phyloP scores from a whole-genome alignment of 805 yeast species.

The Starmera pachycereana region DNA sequence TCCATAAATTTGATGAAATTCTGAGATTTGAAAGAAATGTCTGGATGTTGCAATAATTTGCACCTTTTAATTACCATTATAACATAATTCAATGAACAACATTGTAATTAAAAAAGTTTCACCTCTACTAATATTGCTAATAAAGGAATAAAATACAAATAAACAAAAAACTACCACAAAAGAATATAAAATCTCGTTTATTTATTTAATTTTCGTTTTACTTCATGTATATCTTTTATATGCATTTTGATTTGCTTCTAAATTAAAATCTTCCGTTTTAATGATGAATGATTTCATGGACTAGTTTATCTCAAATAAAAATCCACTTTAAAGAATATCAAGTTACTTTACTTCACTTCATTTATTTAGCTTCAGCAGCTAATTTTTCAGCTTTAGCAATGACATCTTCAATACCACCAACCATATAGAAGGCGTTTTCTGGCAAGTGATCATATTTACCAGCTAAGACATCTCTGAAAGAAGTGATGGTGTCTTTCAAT shows the following conservation, averaged over 20 bases:
- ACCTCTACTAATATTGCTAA: too few relatives aligned
- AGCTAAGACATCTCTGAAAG: slow-evolving; percentile 94
- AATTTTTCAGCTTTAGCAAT: slow-evolving; percentile 98
- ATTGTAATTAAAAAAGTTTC: too few relatives aligned
- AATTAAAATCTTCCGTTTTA: neutral
- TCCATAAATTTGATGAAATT: too few relatives aligned
- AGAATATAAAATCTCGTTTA: neutral
- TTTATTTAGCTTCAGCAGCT: slow-evolving; percentile 81
- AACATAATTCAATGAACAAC: too few relatives aligned
- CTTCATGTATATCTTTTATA: neutral
- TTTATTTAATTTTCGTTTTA: neutral
- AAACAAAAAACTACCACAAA: too few relatives aligned
- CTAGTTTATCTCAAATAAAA: neutral
- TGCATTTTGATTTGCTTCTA: slow-evolving; percentile 1
- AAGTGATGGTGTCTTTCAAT: slow-evolving; percentile 86
- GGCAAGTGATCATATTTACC: slow-evolving; percentile 99
- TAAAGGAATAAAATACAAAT: too few relatives aligned
- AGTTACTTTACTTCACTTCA: neutral
- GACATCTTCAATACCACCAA: slow-evolving; percentile 99
- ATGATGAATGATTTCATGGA: too few relatives aligned
- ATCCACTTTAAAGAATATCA: neutral
- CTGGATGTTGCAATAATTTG: too few relatives aligned
- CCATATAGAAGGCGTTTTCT: slow-evolving; percentile 99
- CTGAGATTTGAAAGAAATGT: too few relatives aligned
- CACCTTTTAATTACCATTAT: too few relatives aligned